Conservation (phyloP, 1,284 basidiomycete genomes). For the Cutaneotrichosporon mucoides region DNA sequence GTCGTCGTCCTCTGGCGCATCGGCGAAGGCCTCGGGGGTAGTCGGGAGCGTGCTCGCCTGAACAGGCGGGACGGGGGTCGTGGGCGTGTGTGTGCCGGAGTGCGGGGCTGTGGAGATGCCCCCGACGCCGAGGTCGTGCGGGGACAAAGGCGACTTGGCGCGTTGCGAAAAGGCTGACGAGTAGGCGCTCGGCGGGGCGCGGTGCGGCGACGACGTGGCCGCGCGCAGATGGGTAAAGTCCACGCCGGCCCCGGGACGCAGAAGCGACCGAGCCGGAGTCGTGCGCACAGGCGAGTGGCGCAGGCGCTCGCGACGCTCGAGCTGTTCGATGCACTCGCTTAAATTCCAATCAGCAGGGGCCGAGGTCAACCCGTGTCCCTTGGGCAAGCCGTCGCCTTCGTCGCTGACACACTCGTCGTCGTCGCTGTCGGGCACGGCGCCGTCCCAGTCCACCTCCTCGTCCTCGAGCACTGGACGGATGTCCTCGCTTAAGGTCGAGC, state of each 20-base stretch:
- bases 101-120: not conserved
- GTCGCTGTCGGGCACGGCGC: constrained; percentile 22
- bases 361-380: constrained; percentile 17
- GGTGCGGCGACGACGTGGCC: not conserved
- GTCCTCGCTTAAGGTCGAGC: constrained; percentile 31
- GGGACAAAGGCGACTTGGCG: constrained; percentile 9
- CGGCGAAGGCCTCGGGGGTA: constrained; percentile 7
- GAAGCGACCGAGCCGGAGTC: not conserved
- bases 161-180: not conserved
- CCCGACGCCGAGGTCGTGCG: not conserved
- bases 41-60: not conserved
- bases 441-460: constrained; percentile 44
- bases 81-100: not conserved
- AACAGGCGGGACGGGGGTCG: no score
- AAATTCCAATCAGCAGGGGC: constrained; percentile 22
- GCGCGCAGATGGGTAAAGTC: constrained; percentile 6
- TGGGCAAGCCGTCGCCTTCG: constrained; percentile 11
- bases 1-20: constrained; percentile 7
- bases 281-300: constrained; percentile 9
- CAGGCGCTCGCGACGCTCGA: constrained; percentile 11
- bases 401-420: constrained; percentile 5
- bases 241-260: constrained; percentile 1
- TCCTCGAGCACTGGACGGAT: constrained; percentile 23
- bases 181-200: constrained; percentile 8
- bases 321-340: constrained; percentile 7